phyloP scores from a whole-genome alignment of 2,329 filamentous ascomycete species.

The Passalora sequoiae region DNA sequence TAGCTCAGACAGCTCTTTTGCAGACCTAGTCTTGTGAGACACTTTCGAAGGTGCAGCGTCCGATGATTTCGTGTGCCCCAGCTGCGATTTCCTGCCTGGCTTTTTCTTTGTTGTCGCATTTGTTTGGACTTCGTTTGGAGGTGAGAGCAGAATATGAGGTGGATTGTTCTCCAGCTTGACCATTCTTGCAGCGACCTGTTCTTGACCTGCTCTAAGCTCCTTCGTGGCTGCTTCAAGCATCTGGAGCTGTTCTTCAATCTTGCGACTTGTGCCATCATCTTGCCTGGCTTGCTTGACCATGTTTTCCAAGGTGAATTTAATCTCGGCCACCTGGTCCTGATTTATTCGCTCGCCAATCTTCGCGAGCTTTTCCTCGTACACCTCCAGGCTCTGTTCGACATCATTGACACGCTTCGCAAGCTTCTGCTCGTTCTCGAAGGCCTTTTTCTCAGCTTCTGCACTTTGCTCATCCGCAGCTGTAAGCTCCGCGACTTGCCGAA shows the following conservation, averaged over 20 bases:
- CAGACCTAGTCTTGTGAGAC: not conserved
- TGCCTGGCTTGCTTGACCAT: constrained; percentile 11
- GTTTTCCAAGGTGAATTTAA: constrained; percentile 14
- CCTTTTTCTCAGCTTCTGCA: constrained; percentile 16
- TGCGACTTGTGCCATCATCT: constrained; percentile 12
- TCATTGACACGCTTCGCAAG: constrained; percentile 22
- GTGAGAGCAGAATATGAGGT: no score
- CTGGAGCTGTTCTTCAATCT: constrained; percentile 14
- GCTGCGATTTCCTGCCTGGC: no score
- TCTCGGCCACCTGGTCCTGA: constrained; percentile 12
- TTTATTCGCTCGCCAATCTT: constrained; percentile 17
- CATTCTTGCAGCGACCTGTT: no score
- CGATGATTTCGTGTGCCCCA: no score
- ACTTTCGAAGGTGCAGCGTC: not conserved
- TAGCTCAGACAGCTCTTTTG: not conserved
- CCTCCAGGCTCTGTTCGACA: constrained; percentile 18
- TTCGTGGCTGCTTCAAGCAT: constrained; percentile 19
- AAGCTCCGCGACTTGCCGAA: constrained; percentile 15
- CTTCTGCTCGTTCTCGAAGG: constrained; percentile 20
- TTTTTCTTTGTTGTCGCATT: not conserved
- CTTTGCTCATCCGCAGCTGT: constrained; percentile 11
- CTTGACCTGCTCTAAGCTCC: constrained; percentile 14
- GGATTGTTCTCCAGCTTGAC: no score
- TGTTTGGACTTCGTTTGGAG: no score
- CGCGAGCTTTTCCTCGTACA: constrained; percentile 17